Evolutionary conservation across 78 protist genomes (phyloP).

Genomic region (Tieghemostelium lacteum): DNA sequence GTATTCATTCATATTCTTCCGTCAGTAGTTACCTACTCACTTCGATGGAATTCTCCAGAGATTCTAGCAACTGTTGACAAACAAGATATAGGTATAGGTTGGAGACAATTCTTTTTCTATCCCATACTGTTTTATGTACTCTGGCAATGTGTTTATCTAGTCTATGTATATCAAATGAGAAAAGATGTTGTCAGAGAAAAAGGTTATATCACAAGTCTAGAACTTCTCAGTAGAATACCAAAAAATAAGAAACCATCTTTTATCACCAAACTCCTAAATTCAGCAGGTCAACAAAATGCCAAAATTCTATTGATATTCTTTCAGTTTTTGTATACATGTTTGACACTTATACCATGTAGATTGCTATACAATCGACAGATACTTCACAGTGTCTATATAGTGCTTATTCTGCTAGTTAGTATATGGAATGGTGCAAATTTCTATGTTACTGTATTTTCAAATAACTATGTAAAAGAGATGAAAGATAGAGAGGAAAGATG

Average conservation of each 20-base stretch:
- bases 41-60: constrained; percentile 44
- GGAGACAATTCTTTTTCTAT: constrained; percentile 21
- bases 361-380: constrained; percentile 15
- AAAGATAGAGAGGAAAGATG: constrained; percentile 68
- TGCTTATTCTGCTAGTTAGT: background rate
- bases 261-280: constrained; percentile 12
- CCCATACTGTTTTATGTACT: constrained; percentile 17
- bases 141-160: constrained; percentile 56
- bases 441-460: constrained; percentile 41
- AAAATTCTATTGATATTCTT: constrained; percentile 29
- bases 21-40: constrained; percentile 50
- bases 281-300: constrained; percentile 15
- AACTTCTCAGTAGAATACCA: constrained; percentile 9
- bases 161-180: constrained; percentile 9
- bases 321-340: constrained; percentile 45
- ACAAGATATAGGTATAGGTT: background rate
- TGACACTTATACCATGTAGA: constrained; percentile 46
- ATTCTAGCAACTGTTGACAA: background rate
- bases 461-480: constrained; percentile 46
- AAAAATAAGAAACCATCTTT: constrained; percentile 1
- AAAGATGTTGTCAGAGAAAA: constrained; percentile 29
- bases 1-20: constrained; percentile 77
- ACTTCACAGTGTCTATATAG: constrained; percentile 9
- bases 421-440: constrained; percentile 78
- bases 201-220: constrained; percentile 39